Evolutionary conservation across 139 green algal genomes (phyloP).

Genomic region (Nannochloris sp.): DNA sequence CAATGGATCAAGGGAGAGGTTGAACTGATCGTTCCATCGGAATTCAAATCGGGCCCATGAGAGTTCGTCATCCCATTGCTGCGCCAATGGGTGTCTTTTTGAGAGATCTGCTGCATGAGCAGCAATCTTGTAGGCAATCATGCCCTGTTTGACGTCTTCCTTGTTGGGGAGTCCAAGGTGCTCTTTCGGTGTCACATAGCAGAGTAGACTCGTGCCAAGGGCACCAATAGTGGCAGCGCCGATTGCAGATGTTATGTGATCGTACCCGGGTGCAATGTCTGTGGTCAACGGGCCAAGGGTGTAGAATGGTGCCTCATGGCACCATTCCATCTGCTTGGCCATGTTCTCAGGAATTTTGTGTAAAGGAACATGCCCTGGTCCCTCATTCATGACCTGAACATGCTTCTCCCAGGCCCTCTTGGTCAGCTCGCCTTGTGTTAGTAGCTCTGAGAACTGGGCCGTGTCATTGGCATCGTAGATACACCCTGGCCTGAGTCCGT

Average conservation of each 20-base stretch:
- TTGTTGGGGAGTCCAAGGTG: conserved; percentile 89
- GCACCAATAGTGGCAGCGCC: conserved; percentile 87
- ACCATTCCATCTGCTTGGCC: conserved; percentile 74
- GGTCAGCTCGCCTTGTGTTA: conserved; percentile 91
- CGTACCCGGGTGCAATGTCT: conserved; percentile 92
- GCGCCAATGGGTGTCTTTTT: conserved; percentile 80
- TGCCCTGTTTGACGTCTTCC: conserved; percentile 80
- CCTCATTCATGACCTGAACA: conserved; percentile 97
- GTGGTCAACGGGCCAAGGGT: conserved; percentile 92
- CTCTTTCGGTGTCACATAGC: conserved; percentile 98
- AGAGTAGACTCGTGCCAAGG: conserved; percentile 87
- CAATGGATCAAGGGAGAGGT: conserved; percentile 84
- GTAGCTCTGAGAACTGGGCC: conserved; percentile 93
- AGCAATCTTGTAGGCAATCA: conserved; percentile 98
- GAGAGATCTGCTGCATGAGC: conserved; percentile 91
- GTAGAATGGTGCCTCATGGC: conserved; percentile 94
- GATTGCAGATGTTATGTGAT: conserved; percentile 96
- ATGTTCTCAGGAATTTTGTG: conserved; percentile 98
- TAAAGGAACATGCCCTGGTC: conserved; percentile 85
- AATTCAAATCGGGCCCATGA: conserved; percentile 93
- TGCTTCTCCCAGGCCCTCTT: conserved; percentile 82
- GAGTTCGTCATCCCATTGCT: conserved; percentile 80
- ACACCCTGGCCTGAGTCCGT: conserved; percentile 82
- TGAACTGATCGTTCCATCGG: conserved; percentile 94
- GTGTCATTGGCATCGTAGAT: conserved; percentile 91